Evolutionary conservation across 768 basidiomycete genomes (phyloP), one percentile per base, ranked within the genome.

Genomic region (Boletellus ananas): DNA sequence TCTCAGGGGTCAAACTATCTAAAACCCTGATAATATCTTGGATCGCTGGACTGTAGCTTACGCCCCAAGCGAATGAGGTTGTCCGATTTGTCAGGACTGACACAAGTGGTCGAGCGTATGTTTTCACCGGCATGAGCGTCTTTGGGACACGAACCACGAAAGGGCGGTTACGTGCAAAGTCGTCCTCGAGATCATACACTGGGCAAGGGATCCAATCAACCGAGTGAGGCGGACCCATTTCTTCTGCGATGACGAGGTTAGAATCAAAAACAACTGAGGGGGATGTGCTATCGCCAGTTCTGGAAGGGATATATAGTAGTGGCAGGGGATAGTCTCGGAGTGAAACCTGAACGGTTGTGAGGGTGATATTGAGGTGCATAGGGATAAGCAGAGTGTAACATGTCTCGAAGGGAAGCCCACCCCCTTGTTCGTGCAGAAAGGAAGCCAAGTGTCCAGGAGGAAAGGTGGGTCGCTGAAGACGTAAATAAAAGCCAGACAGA

Each of bases 101-200:
- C 56, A 97, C 77, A 12, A 72, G 68, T 3, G 93, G 90, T 39
- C 79, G 77, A 1, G 90, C 88, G 60, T 94, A 96, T 8, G 86
- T 90, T 70, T 98, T 98, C 59, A 94, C 87, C 0, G 94, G 88
- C 89, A 94, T 95, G 50, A 92, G 85, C 0, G 93, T 94, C 67
- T 94, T 96, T 2, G 93, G 91, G 31, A 95, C 76, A 36, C 69
- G 55, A 35, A 94, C 67, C 21, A 72, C 72, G 41, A 94, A 76
- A 6, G 79, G 74, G 2, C 71, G 67, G 25, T 79, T 73, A 6
- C 77, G 79, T 25, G 72, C 70, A 31, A 76, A 63, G 27, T 80
- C 81, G 25, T 79, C 75, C 47, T 79, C 70, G 4, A 70, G 64
- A n/a, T 78, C 76, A 43, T 87, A 70, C 53, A 96, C 74, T 4